These are phyloP conservation scores for Rubia yunnanensis DNA, from an alignment of 257 asterid genomes.

Conservation along the genomic window DNA sequence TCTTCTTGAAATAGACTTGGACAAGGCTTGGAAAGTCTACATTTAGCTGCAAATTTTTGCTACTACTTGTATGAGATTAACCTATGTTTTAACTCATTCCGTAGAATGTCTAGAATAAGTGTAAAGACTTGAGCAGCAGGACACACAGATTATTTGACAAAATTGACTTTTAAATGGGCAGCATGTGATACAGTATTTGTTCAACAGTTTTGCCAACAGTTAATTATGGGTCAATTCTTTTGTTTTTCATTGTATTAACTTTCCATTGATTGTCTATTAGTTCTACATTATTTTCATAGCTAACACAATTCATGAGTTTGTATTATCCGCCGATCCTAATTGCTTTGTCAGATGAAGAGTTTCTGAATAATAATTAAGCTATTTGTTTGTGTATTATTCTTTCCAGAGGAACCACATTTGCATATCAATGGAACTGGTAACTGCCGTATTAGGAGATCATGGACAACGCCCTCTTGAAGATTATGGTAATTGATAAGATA, in stretches of 20 bases:
- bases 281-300: background rate
- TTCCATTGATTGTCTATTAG: background rate
- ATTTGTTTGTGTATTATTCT: background rate
- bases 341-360: background rate
- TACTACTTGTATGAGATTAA: constrained; percentile 2
- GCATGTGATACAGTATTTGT: background rate
- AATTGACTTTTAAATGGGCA: background rate
- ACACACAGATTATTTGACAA: background rate
- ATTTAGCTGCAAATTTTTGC: background rate
- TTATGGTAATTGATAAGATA: constrained; percentile 58
- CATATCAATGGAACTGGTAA: constrained; percentile 95
- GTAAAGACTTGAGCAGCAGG: background rate
- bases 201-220: background rate
- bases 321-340: background rate
- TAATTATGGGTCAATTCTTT: background rate
- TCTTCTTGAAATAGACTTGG: background rate
- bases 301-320: background rate
- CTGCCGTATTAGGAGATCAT: constrained; percentile 97
- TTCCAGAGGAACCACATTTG: constrained; percentile 66
- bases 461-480: constrained; percentile 95
- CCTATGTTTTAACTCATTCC: background rate
- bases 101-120: background rate
- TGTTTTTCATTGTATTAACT: background rate
- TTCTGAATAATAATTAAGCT: background rate
- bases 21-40: background rate